phyloP scores from a whole-genome alignment of 2,329 filamentous ascomycete genomes.

The Fusarium ramigenum region DNA sequence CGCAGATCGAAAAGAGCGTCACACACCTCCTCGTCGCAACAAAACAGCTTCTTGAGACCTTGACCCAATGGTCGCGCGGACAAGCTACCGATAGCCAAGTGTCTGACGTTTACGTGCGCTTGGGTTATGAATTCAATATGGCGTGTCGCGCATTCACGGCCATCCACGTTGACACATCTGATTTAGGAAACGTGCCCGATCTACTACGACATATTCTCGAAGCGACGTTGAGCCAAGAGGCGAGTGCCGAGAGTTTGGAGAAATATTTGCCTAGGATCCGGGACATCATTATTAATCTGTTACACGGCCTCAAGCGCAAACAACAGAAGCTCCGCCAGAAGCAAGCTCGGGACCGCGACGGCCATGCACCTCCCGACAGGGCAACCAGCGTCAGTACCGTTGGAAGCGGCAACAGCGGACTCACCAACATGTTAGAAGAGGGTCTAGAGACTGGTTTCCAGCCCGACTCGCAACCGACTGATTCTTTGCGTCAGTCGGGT shows the following conservation, averaged over 20 bases:
- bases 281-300: slow-evolving; percentile 97
- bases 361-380: slow-evolving; percentile 55
- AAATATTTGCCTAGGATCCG: slow-evolving; percentile 93
- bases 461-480: slow-evolving; percentile 48
- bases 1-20: slow-evolving; percentile 98
- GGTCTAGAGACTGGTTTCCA: slow-evolving; percentile 64
- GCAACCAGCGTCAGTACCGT: slow-evolving; percentile 68
- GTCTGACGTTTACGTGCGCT: slow-evolving; percentile 95
- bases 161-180: slow-evolving; percentile 94
- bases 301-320: slow-evolving; percentile 96
- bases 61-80: slow-evolving; percentile 96
- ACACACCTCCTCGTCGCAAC: slow-evolving; percentile 97
- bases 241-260: slow-evolving; percentile 91
- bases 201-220: slow-evolving; percentile 89
- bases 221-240: slow-evolving; percentile 95
- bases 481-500: slow-evolving; percentile 41
- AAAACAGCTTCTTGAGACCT: slow-evolving; percentile 95
- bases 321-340: slow-evolving; percentile 84
- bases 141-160: slow-evolving; percentile 95
- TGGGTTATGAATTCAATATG: slow-evolving; percentile 99
- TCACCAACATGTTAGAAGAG: slow-evolving; percentile 69
- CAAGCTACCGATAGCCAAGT: slow-evolving; percentile 93
- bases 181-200: slow-evolving; percentile 95
- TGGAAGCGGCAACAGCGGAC: slow-evolving; percentile 63
- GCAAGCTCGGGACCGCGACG: slow-evolving; percentile 65